phyloP scores from a whole-genome alignment of 1,139 yeast genomes.

The Nakaseomyces glabratus region DNA sequence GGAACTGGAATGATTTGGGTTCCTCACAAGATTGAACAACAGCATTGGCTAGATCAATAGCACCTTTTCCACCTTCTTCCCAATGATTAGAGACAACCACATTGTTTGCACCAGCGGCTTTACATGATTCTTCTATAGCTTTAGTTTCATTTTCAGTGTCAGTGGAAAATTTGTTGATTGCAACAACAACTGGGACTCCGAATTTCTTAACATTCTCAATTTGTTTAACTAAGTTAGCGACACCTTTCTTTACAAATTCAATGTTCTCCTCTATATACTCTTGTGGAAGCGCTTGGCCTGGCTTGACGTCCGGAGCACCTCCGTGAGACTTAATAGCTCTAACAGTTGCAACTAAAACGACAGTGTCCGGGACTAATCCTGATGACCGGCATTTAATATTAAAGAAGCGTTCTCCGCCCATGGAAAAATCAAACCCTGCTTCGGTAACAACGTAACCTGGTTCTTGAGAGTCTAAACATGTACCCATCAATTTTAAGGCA shows the following conservation, averaged over 20 bases:
- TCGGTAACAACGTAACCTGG: conserved; percentile 71
- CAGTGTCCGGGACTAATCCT: conserved; percentile 62
- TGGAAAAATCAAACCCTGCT: conserved; percentile 79
- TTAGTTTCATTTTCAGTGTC: conserved; percentile 63
- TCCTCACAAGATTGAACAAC: conserved; percentile 50
- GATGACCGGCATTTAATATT: conserved; percentile 73
- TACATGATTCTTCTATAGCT: conserved; percentile 52
- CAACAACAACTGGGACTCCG: conserved; percentile 72
- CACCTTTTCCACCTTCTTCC: conserved; percentile 76
- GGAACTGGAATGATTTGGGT: conserved; percentile 41
- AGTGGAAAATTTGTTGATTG: conserved; percentile 64
- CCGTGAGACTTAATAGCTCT: conserved; percentile 77
- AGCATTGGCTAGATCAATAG: conserved; percentile 58
- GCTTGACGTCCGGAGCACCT: conserved; percentile 77
- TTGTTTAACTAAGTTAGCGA: conserved; percentile 67
- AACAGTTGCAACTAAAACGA: conserved; percentile 70
- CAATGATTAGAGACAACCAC: conserved; percentile 74
- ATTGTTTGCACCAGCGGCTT: conserved; percentile 64
- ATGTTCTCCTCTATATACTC: conserved; percentile 62
- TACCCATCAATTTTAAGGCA: conserved; percentile 89
- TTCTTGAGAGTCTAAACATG: conserved; percentile 43
- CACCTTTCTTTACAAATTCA: conserved; percentile 54
- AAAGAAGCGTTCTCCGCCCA: conserved; percentile 83
- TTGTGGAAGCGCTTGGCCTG: conserved; percentile 64
- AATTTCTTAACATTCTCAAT: conserved; percentile 61